phyloP scores from a whole-genome alignment of 768 basidiomycete genomes.

The Leccinum barrowsii region DNA sequence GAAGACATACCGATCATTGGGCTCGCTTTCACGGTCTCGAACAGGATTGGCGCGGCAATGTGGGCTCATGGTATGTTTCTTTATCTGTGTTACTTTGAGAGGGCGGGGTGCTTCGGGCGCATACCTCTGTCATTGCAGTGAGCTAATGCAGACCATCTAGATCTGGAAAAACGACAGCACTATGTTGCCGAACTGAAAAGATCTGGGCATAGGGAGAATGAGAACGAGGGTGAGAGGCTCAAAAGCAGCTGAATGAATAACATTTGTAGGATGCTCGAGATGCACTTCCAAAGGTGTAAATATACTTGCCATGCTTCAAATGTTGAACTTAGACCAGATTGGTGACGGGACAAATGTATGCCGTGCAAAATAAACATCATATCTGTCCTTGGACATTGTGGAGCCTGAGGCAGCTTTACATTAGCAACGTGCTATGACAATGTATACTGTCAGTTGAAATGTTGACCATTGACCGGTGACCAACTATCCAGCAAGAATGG shows the following conservation, averaged over 20 bases:
- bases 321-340: not conserved
- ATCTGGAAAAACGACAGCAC: constrained; percentile 59
- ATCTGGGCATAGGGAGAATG: not conserved
- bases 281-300: not conserved
- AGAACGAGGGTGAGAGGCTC: not conserved
- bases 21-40: constrained; percentile 78
- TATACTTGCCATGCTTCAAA: not conserved
- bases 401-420: too few species aligned
- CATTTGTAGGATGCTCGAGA: not conserved
- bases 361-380: too few species aligned
- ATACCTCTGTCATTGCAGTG: not conserved
- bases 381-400: too few species aligned
- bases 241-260: constrained; percentile 1
- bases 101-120: not conserved
- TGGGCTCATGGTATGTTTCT: constrained; percentile 72
- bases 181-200: constrained; percentile 35
- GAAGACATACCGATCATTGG: constrained; percentile 83
- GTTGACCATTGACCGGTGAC: too few species aligned
- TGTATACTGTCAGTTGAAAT: too few species aligned
- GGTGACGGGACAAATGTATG: not conserved
- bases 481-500: too few species aligned
- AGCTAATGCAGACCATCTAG: constrained; percentile 29
- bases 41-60: constrained; percentile 91
- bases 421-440: too few species aligned
- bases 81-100: not conserved